These are phyloP conservation scores for Mucor lusitanicus DNA, from an alignment of 371 early-diverging fungal species.

Conservation along the genomic window DNA sequence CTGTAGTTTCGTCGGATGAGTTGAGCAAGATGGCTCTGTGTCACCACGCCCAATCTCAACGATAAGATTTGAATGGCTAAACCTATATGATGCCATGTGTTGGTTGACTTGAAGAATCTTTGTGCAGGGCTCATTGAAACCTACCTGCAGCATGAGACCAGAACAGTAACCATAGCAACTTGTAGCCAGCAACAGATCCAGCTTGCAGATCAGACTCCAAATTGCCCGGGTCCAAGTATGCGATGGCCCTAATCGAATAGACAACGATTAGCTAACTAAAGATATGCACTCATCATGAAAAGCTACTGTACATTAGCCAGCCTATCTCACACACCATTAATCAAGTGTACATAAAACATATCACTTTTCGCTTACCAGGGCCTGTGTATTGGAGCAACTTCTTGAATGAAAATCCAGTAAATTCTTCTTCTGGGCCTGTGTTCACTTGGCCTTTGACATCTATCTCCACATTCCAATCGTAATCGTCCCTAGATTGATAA, in stretches of 20 bases:
- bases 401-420: constrained; percentile 34
- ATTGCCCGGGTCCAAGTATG: constrained; percentile 78
- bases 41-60: constrained; percentile 72
- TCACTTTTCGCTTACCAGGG: constrained; percentile 36
- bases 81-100: constrained; percentile 29
- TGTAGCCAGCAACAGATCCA: constrained; percentile 67
- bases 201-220: constrained; percentile 73
- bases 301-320: constrained; percentile 53
- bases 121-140: neutral
- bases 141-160: constrained; percentile 59
- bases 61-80: constrained; percentile 67
- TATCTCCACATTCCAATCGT: constrained; percentile 20
- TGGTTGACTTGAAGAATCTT: neutral
- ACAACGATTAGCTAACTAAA: too few species aligned
- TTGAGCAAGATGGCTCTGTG: constrained; percentile 71
- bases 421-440: constrained; percentile 26
- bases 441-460: constrained; percentile 40
- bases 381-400: constrained; percentile 56
- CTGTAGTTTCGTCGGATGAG: constrained; percentile 53
- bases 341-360: neutral
- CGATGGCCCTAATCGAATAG: constrained; percentile 59
- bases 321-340: constrained; percentile 19
- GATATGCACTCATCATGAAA: too few species aligned
- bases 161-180: constrained; percentile 67
- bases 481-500: neutral